Conservation (phyloP, 768 basidiomycete species). For the Tricholoma sp. region DNA sequence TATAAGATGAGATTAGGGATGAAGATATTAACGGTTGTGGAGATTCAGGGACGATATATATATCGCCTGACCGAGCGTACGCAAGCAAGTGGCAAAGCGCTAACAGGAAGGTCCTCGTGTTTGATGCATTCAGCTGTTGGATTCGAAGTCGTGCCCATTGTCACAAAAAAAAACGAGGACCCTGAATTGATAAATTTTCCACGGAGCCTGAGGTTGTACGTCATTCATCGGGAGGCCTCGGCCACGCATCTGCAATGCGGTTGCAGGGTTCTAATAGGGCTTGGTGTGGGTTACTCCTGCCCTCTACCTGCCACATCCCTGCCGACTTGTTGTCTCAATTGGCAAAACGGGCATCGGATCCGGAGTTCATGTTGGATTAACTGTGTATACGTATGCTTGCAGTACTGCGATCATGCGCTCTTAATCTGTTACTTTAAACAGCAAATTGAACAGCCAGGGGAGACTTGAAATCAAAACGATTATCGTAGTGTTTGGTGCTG, state of each 20-base stretch:
- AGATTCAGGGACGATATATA: slow-evolving; percentile 3
- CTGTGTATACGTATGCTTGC: slow-evolving; percentile 3
- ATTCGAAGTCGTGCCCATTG: neutral
- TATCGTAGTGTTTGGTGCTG: slow-evolving; percentile 33
- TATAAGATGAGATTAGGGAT: slow-evolving; percentile 11
- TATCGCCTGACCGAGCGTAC: slow-evolving; percentile 4
- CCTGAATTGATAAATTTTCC: slow-evolving; percentile 11
- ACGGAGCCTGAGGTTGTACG: neutral
- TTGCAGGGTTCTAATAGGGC: slow-evolving; percentile 4
- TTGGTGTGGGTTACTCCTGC: neutral
- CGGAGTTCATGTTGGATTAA: slow-evolving; percentile 9
- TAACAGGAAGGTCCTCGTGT: slow-evolving; percentile 13
- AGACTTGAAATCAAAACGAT: slow-evolving; percentile 25
- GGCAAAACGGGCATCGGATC: slow-evolving; percentile 5
- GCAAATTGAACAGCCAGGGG: slow-evolving; percentile 2
- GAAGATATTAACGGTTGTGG: slow-evolving; percentile 1
- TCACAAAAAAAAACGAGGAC: slow-evolving; percentile 6
- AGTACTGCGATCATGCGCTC: slow-evolving; percentile 14
- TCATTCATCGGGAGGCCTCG: neutral
- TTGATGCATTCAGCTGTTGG: slow-evolving; percentile 9
- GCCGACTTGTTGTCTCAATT: slow-evolving; percentile 9
- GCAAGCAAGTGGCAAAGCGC: neutral
- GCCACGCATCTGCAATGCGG: slow-evolving; percentile 3
- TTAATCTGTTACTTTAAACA: slow-evolving; percentile 13
- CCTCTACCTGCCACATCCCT: slow-evolving; percentile 2